These are phyloP conservation scores for Solanum medicagineum DNA, from an alignment of 257 asterid genomes.

Conservation along the genomic window DNA sequence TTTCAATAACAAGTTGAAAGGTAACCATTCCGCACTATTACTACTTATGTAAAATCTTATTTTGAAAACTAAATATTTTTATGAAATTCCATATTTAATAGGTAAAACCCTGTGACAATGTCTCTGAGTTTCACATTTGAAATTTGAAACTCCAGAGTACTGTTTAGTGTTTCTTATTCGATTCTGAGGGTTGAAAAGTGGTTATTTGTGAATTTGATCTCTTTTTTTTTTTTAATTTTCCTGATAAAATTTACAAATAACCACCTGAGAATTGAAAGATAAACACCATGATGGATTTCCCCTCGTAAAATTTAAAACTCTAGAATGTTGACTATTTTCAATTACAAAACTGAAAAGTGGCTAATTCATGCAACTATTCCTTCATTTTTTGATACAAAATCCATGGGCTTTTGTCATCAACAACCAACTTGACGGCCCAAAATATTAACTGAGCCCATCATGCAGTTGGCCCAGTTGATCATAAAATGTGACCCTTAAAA, in stretches of 20 bases:
- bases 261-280: neutral
- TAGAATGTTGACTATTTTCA: neutral
- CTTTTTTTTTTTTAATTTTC: neutral
- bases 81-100: neutral
- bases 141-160: neutral
- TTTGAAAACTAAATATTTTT: neutral
- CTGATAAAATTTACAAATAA: neutral
- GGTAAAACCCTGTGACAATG: neutral
- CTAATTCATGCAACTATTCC: neutral
- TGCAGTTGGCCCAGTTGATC: neutral
- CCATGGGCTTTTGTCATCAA: neutral
- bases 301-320: neutral
- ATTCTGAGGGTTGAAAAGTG: neutral
- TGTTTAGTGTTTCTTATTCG: neutral
- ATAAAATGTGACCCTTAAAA: neutral
- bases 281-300: neutral
- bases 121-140: neutral
- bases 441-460: neutral
- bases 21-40: neutral
- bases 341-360: neutral
- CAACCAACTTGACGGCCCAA: neutral
- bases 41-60: neutral
- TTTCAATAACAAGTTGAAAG: neutral
- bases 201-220: neutral
- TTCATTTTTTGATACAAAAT: neutral